Evolutionary conservation across 1,139 yeast species (phyloP), one percentile per base, ranked within the genome.

Genomic region (Yamadazyma sp.): DNA sequence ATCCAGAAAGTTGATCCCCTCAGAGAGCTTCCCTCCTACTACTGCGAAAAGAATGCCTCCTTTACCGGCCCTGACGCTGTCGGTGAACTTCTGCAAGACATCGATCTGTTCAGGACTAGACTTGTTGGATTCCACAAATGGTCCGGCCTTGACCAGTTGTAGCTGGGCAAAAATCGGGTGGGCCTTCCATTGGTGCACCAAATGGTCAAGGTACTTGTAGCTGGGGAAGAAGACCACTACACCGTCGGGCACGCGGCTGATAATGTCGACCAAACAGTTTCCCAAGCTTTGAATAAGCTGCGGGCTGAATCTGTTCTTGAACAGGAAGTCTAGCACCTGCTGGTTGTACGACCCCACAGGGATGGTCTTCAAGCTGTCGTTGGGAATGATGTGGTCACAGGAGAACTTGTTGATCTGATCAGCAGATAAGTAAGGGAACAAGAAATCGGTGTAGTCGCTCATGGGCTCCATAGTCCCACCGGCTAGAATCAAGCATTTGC

Each of bases 381-480:
- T 70, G 0, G 97, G 95, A 9, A 91, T 85, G 6, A 91, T 79
- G 63, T 91, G 98, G 30, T 87, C 88, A 66, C 96, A 91, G 4
- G 82, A 72, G 53, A 87, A 87, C 25, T 66, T 70, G 17, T 69
- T 65, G 7, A 87, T 71, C 36, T 72, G 53, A 0, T 61, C 53
- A 0, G 56, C 43, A 0, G 66, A 49, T 2, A 72, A 53, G 34
- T 76, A 74, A 0, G 96, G 96, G 39, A 89, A 80, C 29, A 91
- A 63, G 46, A 75, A 77, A 22, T 78, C 70, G 8, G 73, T 62
- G 53, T 83, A 86, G 49, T 91, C 97, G 12, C 71, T 59, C 42
- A 83, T 71, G 0, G 98, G 98, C 55, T 88, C 95, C 97, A 91
- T 89, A 0, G 98, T 91, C 14, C 98, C 98, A 27, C 98, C 98